These are phyloP conservation scores for Trichoderma pleuroti DNA, from an alignment of 2,329 filamentous ascomycete genomes.

Conservation along the genomic window DNA sequence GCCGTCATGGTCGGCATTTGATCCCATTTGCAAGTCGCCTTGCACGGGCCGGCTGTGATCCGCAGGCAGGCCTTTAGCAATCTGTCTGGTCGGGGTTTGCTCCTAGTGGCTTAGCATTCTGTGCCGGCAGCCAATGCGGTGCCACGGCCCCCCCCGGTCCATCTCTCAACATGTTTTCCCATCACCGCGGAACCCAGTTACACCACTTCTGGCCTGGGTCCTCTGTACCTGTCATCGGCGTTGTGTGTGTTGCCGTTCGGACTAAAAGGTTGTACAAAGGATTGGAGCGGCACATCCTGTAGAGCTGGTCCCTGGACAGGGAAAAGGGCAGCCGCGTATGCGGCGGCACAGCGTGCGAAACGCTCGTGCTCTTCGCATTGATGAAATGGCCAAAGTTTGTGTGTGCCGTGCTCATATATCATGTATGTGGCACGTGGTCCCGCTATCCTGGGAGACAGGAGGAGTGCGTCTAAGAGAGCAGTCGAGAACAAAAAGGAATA, in stretches of 20 bases:
- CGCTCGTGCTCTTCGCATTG: not conserved
- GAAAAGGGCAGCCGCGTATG: not conserved
- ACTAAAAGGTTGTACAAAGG: not conserved
- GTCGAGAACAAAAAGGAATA: not conserved
- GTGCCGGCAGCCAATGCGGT: slow-evolving; percentile 10
- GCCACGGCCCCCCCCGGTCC: slow-evolving; percentile 11
- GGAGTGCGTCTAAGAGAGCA: not conserved
- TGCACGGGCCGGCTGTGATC: slow-evolving; percentile 14
- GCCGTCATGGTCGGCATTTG: not conserved
- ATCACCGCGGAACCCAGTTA: slow-evolving; percentile 9
- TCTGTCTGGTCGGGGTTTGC: slow-evolving; percentile 3
- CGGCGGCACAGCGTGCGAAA: not conserved
- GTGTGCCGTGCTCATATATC: not conserved
- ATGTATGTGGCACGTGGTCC: not conserved
- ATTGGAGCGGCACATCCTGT: not conserved
- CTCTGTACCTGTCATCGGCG: slow-evolving; percentile 9
- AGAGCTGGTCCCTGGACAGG: not conserved
- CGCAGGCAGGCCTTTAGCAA: slow-evolving; percentile 4
- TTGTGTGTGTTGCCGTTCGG: not conserved
- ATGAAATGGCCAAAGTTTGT: not conserved
- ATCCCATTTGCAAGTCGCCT: slow-evolving; percentile 16
- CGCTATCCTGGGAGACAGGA: not conserved
- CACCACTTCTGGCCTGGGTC: not conserved
- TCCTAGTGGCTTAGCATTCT: slow-evolving; percentile 15
- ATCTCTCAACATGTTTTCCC: slow-evolving; percentile 2